Evolutionary conservation across 1,139 yeast species (phyloP), one percentile per base, ranked within the genome.

Genomic region (Debaryomyces subglobosus): DNA sequence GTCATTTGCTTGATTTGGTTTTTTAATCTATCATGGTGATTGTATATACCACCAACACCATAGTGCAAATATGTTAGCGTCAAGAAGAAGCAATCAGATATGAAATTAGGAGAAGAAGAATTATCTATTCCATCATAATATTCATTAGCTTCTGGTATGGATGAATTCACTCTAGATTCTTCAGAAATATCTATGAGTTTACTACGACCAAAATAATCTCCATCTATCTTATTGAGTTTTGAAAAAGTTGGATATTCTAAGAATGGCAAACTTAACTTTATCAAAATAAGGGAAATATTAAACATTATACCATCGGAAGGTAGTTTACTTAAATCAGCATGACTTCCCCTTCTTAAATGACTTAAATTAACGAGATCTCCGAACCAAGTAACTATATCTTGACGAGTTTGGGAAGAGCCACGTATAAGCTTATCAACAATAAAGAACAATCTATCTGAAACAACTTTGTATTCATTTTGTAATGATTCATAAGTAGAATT

Each of bases 281-380:
- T 77, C 52, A 92, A 70, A 1, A 92, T 72, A 47, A 83, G 64
- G 0, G 94, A 74, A 20, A 90, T 78, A 63, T 92, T 94, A 49
- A 85, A 74, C 89, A 91, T 87, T 53, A 94, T 78, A 0, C 92
- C 94, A 69, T 92, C 92, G 6, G 90, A 77, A 1, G 96, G 84
- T 45, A 89, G 72, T 48, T 82, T 79, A 16, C 77, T 71, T 7
- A 81, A 79, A 58, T 88, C 86, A 3, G 94, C 88, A 64, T 89
- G 96, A 56, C 89, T 84, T 43, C 97, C 97, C 57, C 89, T 80
- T 67, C 98, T 82, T 59, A 89, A 79, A 67, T 92, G 97, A 63
- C 92, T 91, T 50, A 81, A 75, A 60, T 92, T 89, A 18, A 90
- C 78, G 40, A 91, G 77, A 35, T 77, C 78, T 2, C 87, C 87